A percentile compares a stretch with the other conserved stretches of the same genome.
These are phyloP conservation scores for Asterochloris sp. DNA, from an alignment of 139 green algal species.

Conservation along the genomic window DNA sequence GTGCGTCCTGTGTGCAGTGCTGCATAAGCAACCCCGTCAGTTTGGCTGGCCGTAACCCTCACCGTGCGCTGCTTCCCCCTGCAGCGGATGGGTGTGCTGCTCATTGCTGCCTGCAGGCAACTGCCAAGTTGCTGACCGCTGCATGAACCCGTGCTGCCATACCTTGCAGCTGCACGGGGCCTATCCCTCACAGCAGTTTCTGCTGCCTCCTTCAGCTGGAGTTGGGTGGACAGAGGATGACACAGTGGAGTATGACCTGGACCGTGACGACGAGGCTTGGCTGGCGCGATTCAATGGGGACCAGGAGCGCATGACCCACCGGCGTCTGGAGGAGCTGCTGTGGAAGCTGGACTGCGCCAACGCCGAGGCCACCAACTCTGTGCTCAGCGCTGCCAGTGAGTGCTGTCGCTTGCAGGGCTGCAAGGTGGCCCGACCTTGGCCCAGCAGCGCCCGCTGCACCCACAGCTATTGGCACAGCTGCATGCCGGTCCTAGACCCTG, in stretches of 20 bases:
- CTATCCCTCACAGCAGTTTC: neutral
- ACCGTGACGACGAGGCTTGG: conserved; percentile 91
- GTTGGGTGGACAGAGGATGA: conserved; percentile 43
- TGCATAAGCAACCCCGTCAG: too few species aligned
- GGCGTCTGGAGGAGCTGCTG: conserved; percentile 51
- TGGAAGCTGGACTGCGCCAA: conserved; percentile 81
- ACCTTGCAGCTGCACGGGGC: neutral
- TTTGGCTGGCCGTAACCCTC: too few species aligned
- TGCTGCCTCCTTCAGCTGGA: conserved; percentile 32
- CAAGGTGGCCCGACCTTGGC: neutral
- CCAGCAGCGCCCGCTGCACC: neutral
- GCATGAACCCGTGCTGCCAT: neutral
- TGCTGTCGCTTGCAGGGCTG: neutral
- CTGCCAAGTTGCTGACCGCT: neutral
- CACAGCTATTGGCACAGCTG: neutral
- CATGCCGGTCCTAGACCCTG: too few species aligned
- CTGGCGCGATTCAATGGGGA: conserved; percentile 77
- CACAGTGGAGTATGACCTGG: conserved; percentile 94
- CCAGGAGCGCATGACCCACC: conserved; percentile 46
- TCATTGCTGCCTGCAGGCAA: too few species aligned
- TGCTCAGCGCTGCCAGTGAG: conserved; percentile 28
- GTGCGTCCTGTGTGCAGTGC: too few species aligned
- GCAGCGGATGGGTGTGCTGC: too few species aligned
- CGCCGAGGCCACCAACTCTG: conserved; percentile 50
- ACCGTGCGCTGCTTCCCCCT: too few species aligned